Base-by-base conservation (phyloP, 2,329 filamentous ascomycete genomes). In the Xylaria sp. region DNA sequence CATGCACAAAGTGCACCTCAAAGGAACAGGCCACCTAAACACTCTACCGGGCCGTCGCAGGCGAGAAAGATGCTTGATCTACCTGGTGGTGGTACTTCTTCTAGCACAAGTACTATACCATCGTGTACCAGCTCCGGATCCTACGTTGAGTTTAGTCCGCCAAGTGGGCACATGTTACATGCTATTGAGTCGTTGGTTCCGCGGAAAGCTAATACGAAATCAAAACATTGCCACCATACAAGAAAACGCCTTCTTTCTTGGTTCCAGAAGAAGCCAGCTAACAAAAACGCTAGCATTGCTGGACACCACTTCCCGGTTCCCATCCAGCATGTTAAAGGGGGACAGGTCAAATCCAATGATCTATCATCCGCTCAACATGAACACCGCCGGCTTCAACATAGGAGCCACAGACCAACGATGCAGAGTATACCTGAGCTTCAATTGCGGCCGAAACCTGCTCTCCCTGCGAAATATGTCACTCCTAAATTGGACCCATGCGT, bases 211-310 rank as follows among this genome's bases (percentile, higher is more conserved):
- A 66, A 64, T 11, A 29, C 49, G 13, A 68, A 64, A 31, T 40
- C 52, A 11, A 67, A 62, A 52, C 35, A 55, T 38, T 59, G 53
- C 17, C 44, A 61, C 6, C 54, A 63, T 27, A 46, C 64, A 25
- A 69, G 64, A 40, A 64, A 64, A 57, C 60, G 63, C 1, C 57
- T 69, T 15, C 61, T 73, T 19, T 70, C 70, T 41, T 73, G 69
- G 70, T 62, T 74, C 2, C 68, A 60, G 43, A 70, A 60, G 37
- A 70, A 66, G 27, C 54, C 66, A 23, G 38, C 65, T 15, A 57
- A 21, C 33, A 58, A 52, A 44, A 40, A 25, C 31, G 29, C n/a
- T 19, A 46, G 15, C 9, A 17, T 21, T 23, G 43, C 33, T 37
- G 56, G 40, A 25, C 38, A 53, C 17, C 58, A 62, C 10, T 17